phyloP scores from a whole-genome alignment of 257 asterid species.

The Salvia rosmarinus region DNA sequence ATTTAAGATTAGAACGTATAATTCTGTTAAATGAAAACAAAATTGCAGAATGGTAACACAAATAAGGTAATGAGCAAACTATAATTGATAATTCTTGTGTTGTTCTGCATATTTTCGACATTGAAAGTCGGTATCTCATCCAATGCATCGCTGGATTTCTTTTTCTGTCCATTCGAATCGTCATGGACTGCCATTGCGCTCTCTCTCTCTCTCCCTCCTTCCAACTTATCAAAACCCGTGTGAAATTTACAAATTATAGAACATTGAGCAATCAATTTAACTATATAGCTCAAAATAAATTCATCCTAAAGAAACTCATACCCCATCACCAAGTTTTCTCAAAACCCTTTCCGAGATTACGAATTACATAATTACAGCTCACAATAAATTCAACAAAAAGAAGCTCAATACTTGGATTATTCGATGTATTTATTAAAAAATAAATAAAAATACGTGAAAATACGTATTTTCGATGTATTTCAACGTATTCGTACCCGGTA shows the following conservation, averaged over 20 bases:
- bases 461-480: too few species aligned
- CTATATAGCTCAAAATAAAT: too few species aligned
- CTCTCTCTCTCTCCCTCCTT: constrained; percentile 29
- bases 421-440: too few species aligned
- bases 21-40: background rate
- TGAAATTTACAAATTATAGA: background rate
- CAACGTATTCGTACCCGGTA: too few species aligned
- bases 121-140: constrained; percentile 69
- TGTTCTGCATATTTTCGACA: constrained; percentile 74
- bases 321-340: too few species aligned
- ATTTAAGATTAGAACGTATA: constrained; percentile 4
- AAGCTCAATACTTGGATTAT: constrained; percentile 1
- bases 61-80: constrained; percentile 54
- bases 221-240: constrained; percentile 29
- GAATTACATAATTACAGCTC: background rate
- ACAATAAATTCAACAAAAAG: background rate
- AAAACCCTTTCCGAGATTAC: too few species aligned
- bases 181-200: constrained; percentile 58
- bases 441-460: too few species aligned
- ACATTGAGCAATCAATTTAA: background rate
- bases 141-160: constrained; percentile 52
- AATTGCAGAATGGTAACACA: too few species aligned
- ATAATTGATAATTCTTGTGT: constrained; percentile 64
- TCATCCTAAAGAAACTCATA: too few species aligned
- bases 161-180: constrained; percentile 48